A percentile compares a stretch with the other conserved stretches of the same genome.
Conservation (phyloP, 768 basidiomycete species). For the Fomitopsis pulvina region DNA sequence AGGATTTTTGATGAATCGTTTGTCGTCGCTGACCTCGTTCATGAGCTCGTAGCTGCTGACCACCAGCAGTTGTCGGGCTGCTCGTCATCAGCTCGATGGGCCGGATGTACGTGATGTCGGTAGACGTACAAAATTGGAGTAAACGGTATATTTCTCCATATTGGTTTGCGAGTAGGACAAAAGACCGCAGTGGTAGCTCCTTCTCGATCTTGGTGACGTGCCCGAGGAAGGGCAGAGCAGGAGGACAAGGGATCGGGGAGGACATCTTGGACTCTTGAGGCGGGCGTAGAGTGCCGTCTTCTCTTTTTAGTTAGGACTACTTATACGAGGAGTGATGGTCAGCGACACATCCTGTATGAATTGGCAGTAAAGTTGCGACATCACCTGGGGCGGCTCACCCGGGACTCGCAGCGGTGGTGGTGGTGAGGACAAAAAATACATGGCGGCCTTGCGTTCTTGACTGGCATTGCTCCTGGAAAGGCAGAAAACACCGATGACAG, state of each 20-base stretch:
- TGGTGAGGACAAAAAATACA: too few species aligned
- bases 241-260: slow-evolving; percentile 35
- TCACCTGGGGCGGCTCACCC: too few species aligned
- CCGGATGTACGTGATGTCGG: neutral
- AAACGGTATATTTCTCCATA: slow-evolving; percentile 39
- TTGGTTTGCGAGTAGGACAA: slow-evolving; percentile 29
- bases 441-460: too few species aligned
- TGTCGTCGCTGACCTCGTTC: slow-evolving; percentile 38
- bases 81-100: neutral
- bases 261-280: slow-evolving; percentile 27
- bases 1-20: slow-evolving; percentile 34
- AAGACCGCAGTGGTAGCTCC: slow-evolving; percentile 31
- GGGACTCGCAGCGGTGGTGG: too few species aligned
- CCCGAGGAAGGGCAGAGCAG: slow-evolving; percentile 35
- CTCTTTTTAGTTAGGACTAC: too few species aligned
- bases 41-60: slow-evolving; percentile 31
- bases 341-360: too few species aligned
- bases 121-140: slow-evolving; percentile 27
- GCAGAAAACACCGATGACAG: too few species aligned
- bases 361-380: too few species aligned
- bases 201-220: slow-evolving; percentile 30
- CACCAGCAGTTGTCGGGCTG: slow-evolving; percentile 23
- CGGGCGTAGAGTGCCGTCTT: too few species aligned
- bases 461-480: too few species aligned
- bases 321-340: too few species aligned